Evolutionary conservation across 768 basidiomycete species (phyloP), one percentile per base, ranked within the genome.

Genomic region (Suillus placidus): DNA sequence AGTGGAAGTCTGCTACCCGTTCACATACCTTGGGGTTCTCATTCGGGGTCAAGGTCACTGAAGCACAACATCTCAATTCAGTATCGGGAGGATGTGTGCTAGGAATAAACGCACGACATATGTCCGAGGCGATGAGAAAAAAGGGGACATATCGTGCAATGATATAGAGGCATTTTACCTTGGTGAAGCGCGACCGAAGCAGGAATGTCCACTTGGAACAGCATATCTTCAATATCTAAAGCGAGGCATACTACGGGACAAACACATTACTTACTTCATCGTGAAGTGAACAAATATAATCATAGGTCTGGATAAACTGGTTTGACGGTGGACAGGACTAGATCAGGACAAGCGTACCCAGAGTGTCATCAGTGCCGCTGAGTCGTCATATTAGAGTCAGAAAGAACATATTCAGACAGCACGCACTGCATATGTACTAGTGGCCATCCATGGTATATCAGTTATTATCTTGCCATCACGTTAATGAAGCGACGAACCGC

Each of bases 361-460:
- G 30, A 52, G 32, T 52, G 30, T 18, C 18, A 52, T 16, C 16
- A 52, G 9, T 16, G 51, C 16, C 51, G 30, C 51, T 52, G 16
- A 32, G 8, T 5, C 8, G 9, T 10, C 8, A 18, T 9, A 9
- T 52, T 18, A 52, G 51, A 32, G 4, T 16, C 16, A 52, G 9
- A 9, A 52, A 30, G 8, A 32, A 52, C 9, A 18, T 30, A 16
- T 52, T 52, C 7, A 18, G 16, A 30, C 30, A 18, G 16, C 51
- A 30, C 51, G 51, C 8, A 52, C 51, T 32, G 51, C 51, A 52
- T 52, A 52, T 52, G 51, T 52, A 52, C 51, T 52, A 9, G 51
- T 32, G 30, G 30, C 51, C 51, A 32, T 30, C 26, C 8, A 52
- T 32, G 30, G 18, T 32, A 9, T 6, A 32, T 52, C 16, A 30